These are phyloP conservation scores for Lentinula detonsa DNA, from an alignment of 768 basidiomycete genomes.

Conservation along the genomic window DNA sequence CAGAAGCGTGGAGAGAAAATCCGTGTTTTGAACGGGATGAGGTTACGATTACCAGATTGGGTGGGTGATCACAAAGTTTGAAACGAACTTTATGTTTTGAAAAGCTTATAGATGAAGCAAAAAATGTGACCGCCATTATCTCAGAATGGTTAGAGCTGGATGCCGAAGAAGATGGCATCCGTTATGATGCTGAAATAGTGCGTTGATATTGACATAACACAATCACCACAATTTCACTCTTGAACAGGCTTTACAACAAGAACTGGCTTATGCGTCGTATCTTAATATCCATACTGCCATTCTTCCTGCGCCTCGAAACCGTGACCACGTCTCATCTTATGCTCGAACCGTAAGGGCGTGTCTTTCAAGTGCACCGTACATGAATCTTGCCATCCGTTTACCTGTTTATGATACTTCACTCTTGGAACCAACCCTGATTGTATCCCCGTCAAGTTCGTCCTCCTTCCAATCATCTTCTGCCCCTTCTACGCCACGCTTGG, in stretches of 20 bases:
- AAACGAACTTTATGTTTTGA: slow-evolving; percentile 6
- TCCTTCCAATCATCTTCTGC: slow-evolving; percentile 10
- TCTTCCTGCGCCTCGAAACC: slow-evolving; percentile 79
- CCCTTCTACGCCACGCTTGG: slow-evolving; percentile 25
- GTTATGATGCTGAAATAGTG: slow-evolving; percentile 94
- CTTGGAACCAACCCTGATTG: slow-evolving; percentile 34
- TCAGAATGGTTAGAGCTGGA: slow-evolving; percentile 97
- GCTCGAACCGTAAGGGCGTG: slow-evolving; percentile 85
- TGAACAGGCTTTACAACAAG: slow-evolving; percentile 82
- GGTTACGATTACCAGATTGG: slow-evolving; percentile 85
- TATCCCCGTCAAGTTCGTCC: slow-evolving; percentile 10
- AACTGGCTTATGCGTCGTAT: slow-evolving; percentile 89
- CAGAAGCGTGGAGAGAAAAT: slow-evolving; percentile 83
- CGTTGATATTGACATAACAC: slow-evolving; percentile 23
- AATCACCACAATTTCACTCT: neutral
- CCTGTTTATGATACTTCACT: slow-evolving; percentile 75
- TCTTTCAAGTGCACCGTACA: slow-evolving; percentile 61
- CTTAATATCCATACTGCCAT: slow-evolving; percentile 82
- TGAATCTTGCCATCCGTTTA: slow-evolving; percentile 77
- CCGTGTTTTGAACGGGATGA: slow-evolving; percentile 80
- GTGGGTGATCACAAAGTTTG: slow-evolving; percentile 34
- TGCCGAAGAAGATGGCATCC: slow-evolving; percentile 85
- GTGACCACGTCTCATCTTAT: slow-evolving; percentile 84
- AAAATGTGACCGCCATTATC: slow-evolving; percentile 65
- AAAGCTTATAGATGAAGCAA: slow-evolving; percentile 57